These are phyloP conservation scores for Chrysochromulina parva DNA, from an alignment of 78 protist genomes.

Conservation along the genomic window DNA sequence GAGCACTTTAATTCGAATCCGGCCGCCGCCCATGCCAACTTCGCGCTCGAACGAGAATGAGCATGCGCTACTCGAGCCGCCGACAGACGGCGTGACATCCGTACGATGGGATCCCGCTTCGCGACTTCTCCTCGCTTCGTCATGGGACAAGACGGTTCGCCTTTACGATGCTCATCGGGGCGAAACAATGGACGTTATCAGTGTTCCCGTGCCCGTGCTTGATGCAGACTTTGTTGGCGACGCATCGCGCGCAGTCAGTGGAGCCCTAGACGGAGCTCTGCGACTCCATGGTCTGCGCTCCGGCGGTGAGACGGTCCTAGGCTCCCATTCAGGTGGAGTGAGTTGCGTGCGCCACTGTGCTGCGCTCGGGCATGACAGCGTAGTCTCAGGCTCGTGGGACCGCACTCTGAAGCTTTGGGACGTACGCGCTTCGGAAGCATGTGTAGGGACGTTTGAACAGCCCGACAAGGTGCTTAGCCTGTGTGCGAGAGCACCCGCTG, in stretches of 20 bases:
- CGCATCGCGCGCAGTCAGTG: neutral
- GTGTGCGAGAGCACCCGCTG: neutral
- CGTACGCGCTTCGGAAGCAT: neutral
- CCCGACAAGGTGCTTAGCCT: conserved; percentile 34
- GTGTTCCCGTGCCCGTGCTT: neutral
- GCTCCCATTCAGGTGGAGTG: neutral
- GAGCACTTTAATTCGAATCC: too few species aligned
- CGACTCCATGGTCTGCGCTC: neutral
- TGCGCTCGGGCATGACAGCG: neutral
- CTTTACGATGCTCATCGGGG: neutral
- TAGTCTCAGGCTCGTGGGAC: conserved; percentile 88
- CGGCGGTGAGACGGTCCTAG: neutral
- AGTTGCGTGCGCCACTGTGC: neutral
- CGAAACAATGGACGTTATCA: neutral
- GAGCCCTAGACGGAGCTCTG: neutral
- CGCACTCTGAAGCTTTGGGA: conserved; percentile 79
- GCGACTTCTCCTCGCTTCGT: neutral
- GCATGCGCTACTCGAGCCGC: neutral
- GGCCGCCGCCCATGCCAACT: too few species aligned
- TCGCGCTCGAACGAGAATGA: neutral
- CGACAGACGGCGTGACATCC: neutral
- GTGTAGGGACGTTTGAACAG: neutral
- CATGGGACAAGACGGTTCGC: neutral
- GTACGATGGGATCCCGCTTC: neutral
- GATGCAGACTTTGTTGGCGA: neutral